Percentiles rank a stretch among this genome's conserved stretches.
Evolutionary conservation across 139 green algal genomes (phyloP).

Genomic region (Tetradesmus obliquus): DNA sequence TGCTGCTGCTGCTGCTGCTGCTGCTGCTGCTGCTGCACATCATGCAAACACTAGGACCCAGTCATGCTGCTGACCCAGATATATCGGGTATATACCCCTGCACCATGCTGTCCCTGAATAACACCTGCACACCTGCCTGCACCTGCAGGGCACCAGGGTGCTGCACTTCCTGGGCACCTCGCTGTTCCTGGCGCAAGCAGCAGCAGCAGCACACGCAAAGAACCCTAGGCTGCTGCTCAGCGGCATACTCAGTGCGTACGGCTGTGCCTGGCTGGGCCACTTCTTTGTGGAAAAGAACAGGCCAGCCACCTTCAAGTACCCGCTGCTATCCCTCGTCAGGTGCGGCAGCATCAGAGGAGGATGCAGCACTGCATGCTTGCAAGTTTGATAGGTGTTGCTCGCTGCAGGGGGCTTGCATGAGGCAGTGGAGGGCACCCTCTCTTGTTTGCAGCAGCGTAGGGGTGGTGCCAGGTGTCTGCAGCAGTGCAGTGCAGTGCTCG

Average conservation of each 20-base stretch:
- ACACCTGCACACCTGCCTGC: background rate
- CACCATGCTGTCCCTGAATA: too few species aligned
- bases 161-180: constrained; percentile 55
- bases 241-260: constrained; percentile 45
- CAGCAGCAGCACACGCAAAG: background rate
- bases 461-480: too few species aligned
- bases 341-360: background rate
- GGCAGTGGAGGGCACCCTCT: too few species aligned
- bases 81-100: too few species aligned
- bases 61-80: background rate
- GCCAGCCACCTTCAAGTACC: constrained; percentile 60
- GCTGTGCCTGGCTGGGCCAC: constrained; percentile 48
- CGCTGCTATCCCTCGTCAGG: constrained; percentile 45
- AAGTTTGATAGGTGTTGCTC: too few species aligned
- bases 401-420: too few species aligned
- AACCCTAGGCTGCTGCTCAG: constrained; percentile 29
- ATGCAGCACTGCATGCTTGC: too few species aligned
- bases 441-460: too few species aligned
- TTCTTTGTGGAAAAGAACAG: constrained; percentile 52
- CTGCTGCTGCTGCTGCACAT: too few species aligned
- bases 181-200: constrained; percentile 16
- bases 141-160: constrained; percentile 39
- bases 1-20: too few species aligned
- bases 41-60: too few species aligned
- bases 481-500: too few species aligned